Base-by-base conservation (phyloP, 306 rosid species). In the Sesbania bispinosa region DNA sequence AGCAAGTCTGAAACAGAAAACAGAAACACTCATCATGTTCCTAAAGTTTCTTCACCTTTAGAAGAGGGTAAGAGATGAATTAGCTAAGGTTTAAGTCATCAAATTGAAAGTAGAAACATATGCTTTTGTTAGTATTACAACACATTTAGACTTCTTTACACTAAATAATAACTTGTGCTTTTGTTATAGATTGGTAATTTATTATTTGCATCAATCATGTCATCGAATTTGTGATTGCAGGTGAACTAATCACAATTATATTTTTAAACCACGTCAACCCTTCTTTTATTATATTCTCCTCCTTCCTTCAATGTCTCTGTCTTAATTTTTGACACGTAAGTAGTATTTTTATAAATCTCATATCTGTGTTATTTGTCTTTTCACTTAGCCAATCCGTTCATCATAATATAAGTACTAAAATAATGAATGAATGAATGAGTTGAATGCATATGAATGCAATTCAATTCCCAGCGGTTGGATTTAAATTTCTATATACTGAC, bases 61-160 rank as follows among this genome's bases (percentile, higher is more conserved):
- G 62, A 78, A 54, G 62, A 23, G 51, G 73, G 21, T 15, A 13
- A 30, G 21, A 77, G 53, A 47, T 47, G 53, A 18, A 47, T 47
- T 47, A 47, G 53, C 53, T 47, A 47, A 47, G 53, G 4, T 47
- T 47, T 18, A 18, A 47, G 20, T 18, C 53, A 47, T 47, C 52
- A 46, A 8, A 7, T 11, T 36, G 41, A 32, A 1, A 32, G 8
- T 32, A 32, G 9, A 36, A 36, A 8, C 39, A 33, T 33, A 7
- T 33, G 10, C 39, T 33, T 7, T 33, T 4, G 9, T 1, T 33
- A 5, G 5, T 33, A 33, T 33, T 6, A 6, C 39, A 33, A 4
- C 39, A 33, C 7, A 5, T 33, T 2, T 1, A 33, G 9, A 33
- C 0, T 33, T 29, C 2, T 29, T 29, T 29, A 27, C 33, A n/a